phyloP scores from a whole-genome alignment of 2,329 filamentous ascomycete genomes.

The Colletotrichum australisinense region DNA sequence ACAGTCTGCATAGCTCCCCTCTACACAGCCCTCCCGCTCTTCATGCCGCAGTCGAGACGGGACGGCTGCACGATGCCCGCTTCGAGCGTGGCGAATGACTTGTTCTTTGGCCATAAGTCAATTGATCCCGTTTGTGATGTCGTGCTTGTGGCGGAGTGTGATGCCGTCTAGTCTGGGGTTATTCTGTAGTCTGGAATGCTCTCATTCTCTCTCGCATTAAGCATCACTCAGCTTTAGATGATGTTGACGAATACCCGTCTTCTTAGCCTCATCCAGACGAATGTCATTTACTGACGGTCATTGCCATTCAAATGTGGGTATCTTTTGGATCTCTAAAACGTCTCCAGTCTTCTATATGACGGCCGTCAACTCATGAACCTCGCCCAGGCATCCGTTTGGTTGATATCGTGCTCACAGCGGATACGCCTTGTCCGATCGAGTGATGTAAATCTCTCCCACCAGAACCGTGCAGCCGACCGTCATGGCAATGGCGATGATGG shows the following conservation, averaged over 20 bases:
- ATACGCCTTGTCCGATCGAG: slow-evolving; percentile 54
- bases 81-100: background rate
- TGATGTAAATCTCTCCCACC: slow-evolving; percentile 73
- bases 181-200: too few species aligned
- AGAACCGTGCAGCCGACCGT: slow-evolving; percentile 70
- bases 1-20: background rate
- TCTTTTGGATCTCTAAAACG: background rate
- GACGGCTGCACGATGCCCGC: background rate
- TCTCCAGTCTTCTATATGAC: background rate
- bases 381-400: too few species aligned
- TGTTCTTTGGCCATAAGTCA: background rate
- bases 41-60: slow-evolving; percentile 17
- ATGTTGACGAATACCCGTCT: background rate
- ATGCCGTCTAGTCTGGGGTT: background rate
- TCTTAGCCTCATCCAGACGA: background rate
- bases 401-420: background rate
- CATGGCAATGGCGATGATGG: slow-evolving; percentile 78
- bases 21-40: background rate
- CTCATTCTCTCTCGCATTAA: background rate
- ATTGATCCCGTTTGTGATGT: background rate
- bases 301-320: background rate
- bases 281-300: background rate
- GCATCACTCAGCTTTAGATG: background rate
- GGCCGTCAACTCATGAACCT: too few species aligned
- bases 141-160: background rate